Conservation (phyloP, 352 stramenopile genomes). For the Globisporangium canariense region DNA sequence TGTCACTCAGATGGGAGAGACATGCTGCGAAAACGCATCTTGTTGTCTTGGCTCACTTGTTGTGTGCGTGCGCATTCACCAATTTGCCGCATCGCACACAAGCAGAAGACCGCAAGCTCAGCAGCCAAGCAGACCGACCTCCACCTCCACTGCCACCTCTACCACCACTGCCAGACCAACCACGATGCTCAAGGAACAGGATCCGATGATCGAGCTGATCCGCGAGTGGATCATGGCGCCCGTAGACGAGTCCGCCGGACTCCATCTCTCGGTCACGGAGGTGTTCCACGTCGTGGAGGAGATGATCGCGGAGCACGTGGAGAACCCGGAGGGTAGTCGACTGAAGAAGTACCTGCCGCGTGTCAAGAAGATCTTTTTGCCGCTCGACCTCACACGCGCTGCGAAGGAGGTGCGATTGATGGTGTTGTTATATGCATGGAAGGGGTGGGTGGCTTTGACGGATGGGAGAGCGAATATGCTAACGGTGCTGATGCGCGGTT, state of each 20-base stretch:
- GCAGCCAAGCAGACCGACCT: background rate
- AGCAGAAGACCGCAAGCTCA: slow-evolving; percentile 1
- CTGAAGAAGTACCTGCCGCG: slow-evolving; percentile 63
- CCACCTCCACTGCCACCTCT: background rate
- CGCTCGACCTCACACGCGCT: slow-evolving; percentile 63
- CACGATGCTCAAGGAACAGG: slow-evolving; percentile 79
- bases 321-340: slow-evolving; percentile 30
- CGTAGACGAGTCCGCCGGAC: slow-evolving; percentile 47
- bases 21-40: background rate
- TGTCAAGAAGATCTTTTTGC: slow-evolving; percentile 68
- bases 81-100: background rate
- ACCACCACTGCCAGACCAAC: background rate
- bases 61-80: background rate
- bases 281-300: slow-evolving; percentile 74
- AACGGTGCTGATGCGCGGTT: background rate
- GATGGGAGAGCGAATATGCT: background rate
- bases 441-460: background rate
- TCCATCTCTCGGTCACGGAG: slow-evolving; percentile 62
- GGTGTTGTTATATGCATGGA: background rate
- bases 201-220: slow-evolving; percentile 84
- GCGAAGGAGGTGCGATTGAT: slow-evolving; percentile 28
- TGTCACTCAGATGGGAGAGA: background rate
- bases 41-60: background rate
- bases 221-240: slow-evolving; percentile 83
- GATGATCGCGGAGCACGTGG: slow-evolving; percentile 75